Base-by-base conservation (phyloP, 2,329 filamentous ascomycete genomes). In the Cercospora sp. region DNA sequence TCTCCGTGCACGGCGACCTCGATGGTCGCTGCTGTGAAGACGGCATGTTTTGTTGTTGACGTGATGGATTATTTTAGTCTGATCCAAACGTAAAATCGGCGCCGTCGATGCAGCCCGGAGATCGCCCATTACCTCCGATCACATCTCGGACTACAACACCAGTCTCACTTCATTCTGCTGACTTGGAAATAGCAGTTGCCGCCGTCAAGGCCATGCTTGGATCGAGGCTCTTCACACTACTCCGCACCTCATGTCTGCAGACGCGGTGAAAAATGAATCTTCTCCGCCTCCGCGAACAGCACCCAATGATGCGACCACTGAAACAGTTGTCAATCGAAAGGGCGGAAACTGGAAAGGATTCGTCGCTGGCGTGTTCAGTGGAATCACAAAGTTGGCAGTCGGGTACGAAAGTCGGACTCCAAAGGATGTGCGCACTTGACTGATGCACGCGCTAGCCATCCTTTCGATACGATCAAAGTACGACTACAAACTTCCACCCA, bases 401-500 rank as follows among this genome's bases (percentile, higher is more conserved):
- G 76, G 92, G 93, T 94, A 80, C 16, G 42, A 28, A 16, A 13
- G 12, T 26, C 23, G 26, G 23, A 58, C 13, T n/a, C 10, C 16
- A 36, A 33, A 40, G 6, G 26, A 55, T 12, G 5, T 13, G 30
- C 7, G 26, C 26, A 58, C 10, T 30, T 30, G 26, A 20, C 60
- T 63, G 51, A 58, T 23, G 48, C 31, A 40, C 9, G 51, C 64
- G 83, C 26, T 87, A 88, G 88, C 31, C 88, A 90, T 80, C 88
- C 88, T 26, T 98, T 99, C 82, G 95, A 99, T 81, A 98, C 95
- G 0, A 88, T 99, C 79, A 99, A 99, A 82, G 94, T 98, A 64
- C 92, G 95, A 33, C 85, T 99, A 18, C 95, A 99, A 79, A 98
- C 94, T 2, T 93, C 92, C 31, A 85, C 90, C 73, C 80, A 86